A percentile compares a stretch with the other conserved stretches of the same genome.
These are phyloP conservation scores for Penicillium silybi DNA, from an alignment of 495 filamentous ascomycete species.

Conservation along the genomic window DNA sequence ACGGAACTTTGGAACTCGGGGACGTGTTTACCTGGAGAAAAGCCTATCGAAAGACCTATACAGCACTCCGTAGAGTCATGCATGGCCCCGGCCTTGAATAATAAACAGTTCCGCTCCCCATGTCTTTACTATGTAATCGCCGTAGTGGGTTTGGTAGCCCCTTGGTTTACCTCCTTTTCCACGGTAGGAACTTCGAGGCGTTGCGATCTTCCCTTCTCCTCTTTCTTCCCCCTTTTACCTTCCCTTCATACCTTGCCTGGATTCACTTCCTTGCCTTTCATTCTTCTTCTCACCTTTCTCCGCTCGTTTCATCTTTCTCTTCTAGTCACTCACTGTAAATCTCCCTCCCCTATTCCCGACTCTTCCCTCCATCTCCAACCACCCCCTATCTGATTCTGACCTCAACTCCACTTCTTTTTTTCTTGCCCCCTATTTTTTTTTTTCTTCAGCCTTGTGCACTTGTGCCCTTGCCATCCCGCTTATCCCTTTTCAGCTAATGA, in stretches of 20 bases:
- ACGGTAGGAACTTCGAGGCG: not conserved
- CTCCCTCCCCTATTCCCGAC: constrained; percentile 13
- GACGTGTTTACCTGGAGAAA: constrained; percentile 3
- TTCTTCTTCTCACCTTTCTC: constrained; percentile 16
- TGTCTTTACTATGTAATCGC: not conserved
- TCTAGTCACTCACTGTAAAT: constrained; percentile 10
- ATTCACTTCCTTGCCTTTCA: constrained; percentile 26
- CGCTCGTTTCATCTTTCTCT: constrained; percentile 14
- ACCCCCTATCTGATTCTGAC: constrained; percentile 19
- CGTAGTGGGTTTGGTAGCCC: not conserved
- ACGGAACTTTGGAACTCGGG: constrained; percentile 13
- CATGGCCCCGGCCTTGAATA: not conserved
- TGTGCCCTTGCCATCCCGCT: constrained; percentile 10
- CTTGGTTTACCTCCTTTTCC: not conserved
- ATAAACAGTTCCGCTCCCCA: not conserved
- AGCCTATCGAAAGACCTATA: too few species aligned
- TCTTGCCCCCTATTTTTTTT: constrained; percentile 30
- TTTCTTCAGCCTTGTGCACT: constrained; percentile 27
- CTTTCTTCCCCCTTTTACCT: constrained; percentile 7
- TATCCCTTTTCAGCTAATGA: constrained; percentile 29
- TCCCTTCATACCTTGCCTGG: constrained; percentile 28
- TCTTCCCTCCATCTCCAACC: constrained; percentile 17
- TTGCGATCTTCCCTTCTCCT: not conserved
- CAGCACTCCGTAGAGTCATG: too few species aligned
- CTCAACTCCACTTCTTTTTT: constrained; percentile 4